Evolutionary conservation across 2,329 filamentous ascomycete species (phyloP), one percentile per base, ranked within the genome.

Genomic region (Nigrospora oryzae): DNA sequence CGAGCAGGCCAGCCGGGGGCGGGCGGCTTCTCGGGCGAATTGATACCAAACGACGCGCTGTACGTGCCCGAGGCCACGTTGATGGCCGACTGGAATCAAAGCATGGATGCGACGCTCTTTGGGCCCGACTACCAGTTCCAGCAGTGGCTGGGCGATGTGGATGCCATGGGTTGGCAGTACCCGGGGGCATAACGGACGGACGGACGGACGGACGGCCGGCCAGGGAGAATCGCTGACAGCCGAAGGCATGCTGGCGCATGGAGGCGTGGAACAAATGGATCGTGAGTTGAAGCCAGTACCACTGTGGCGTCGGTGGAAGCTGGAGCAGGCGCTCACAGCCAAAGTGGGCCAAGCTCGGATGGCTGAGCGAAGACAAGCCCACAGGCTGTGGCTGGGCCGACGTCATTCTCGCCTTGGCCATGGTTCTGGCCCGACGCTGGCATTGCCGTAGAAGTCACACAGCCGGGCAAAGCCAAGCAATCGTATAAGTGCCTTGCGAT

Each of bases 61-160:
- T 41, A 52, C 11, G 28, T 53, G 5, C 47, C 51, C 4, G 53
- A 56, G 6, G 47, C 52, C 16, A 53, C 52, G 7, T 44, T 50
- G 4, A 54, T 53, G 46, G 42, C 46, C 3, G 58, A 62, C 36
- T 43, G 53, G 1, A 57, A 59, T 16, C 55, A 59, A 23, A 56
- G 51, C 0, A 52, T 58, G 4, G 59, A 61, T 5, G 51, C 53
- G 8, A 56, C 59, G 0, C 54, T 61, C 37, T 43, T 62, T 23
- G 59, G 56, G 2, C 51, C 60, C 38, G 62, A 63, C 16, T 54
- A 51, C 16, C 61, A 63, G 39, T 63, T 63, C 19, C 59, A 63
- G 54, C 56, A 60, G 31, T 63, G 57, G 62, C 52, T 65, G 2
- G 61, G 63, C 41, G 57, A 53, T 32, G 54, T 59, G 48, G 61